Evolutionary conservation across 1,284 basidiomycete species (phyloP).

Genomic region (Mycosarcoma mackinlayi): DNA sequence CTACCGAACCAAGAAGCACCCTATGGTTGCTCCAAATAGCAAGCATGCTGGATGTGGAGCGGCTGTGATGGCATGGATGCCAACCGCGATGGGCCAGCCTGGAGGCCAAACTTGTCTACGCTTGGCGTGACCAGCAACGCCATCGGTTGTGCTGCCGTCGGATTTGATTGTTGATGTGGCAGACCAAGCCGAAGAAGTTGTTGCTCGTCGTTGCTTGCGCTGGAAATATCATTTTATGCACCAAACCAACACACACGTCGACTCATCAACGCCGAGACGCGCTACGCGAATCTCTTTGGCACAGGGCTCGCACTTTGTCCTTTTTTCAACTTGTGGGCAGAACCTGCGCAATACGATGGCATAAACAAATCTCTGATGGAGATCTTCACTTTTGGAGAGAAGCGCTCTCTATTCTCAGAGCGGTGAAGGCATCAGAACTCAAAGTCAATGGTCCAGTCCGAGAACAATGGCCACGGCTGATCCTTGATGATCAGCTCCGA

Average conservation of each 20-base stretch:
- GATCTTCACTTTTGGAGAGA: too few relatives aligned
- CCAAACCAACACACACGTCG: slow-evolving; percentile 1
- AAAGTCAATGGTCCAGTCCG: slow-evolving; percentile 59
- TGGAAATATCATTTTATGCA: background rate
- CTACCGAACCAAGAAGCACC: slow-evolving; percentile 20
- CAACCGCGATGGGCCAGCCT: slow-evolving; percentile 20
- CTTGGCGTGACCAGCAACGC: background rate
- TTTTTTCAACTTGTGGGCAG: too few relatives aligned
- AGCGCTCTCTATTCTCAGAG: too few relatives aligned
- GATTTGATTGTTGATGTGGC: slow-evolving; percentile 1
- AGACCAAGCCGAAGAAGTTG: background rate
- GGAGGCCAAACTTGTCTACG: background rate
- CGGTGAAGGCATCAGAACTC: slow-evolving; percentile 30
- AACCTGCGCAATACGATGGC: too few relatives aligned
- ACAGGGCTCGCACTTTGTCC: too few relatives aligned
- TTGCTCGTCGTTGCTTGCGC: background rate
- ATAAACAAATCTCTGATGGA: too few relatives aligned
- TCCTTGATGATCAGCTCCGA: slow-evolving; percentile 61
- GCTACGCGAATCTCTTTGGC: slow-evolving; percentile 10
- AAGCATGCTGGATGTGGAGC: slow-evolving; percentile 14
- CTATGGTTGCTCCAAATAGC: slow-evolving; percentile 27
- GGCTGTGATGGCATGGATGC: background rate
- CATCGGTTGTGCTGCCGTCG: slow-evolving; percentile 8
- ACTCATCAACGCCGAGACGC: slow-evolving; percentile 14
- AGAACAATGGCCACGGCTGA: slow-evolving; percentile 45